Evolutionary conservation across 768 basidiomycete genomes (phyloP), one percentile per base, ranked within the genome.

Genomic region (Psilocybe cubensis): DNA sequence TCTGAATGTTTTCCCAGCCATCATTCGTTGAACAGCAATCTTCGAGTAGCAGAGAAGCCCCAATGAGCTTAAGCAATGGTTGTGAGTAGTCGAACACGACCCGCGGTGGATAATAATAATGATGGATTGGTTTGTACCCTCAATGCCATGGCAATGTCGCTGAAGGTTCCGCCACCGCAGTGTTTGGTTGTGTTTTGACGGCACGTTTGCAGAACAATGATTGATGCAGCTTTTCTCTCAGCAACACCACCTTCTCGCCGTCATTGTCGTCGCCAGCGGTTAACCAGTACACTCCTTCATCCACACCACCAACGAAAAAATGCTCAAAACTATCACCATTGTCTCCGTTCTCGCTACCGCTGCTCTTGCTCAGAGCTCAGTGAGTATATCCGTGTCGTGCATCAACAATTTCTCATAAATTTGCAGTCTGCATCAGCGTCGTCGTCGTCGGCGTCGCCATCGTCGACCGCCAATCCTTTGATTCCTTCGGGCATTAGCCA

Each of bases 401-500:
- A 40, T 18, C 21, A 27, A 49, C 7, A 29, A 35, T 44, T 56
- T 41, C 44, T 62, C 20, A 46, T 43, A 54, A 45, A 21, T 54
- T 40, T 48, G 21, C 24, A 49, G 29, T 61, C 58, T 14, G 41
- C 56, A 42, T 52, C 62, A 23, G 55, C 59, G n/a, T 42, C 57
- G 20, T 61, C 73, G 23, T 48, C 46, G 28, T 14, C 46, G 28
- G 20, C 46, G 17, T 48, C 52, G 29, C 49, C 53, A 11, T 6
- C 67, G 14, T 62, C 73, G 35, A 67, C 77, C 46, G 59, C 71
- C 29, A 79, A 77, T 67, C 72, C 85, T 10, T 75, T 86, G 64
- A 87, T 95, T 68, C 93, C 94, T n/a, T 56, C 83, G 12, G 82
- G 76, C 52, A 85, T 94, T 66, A 84, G 81, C 66, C 1, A 60